Conservation (phyloP, 805 yeast species). For the Zygosaccharomyces bailii region DNA sequence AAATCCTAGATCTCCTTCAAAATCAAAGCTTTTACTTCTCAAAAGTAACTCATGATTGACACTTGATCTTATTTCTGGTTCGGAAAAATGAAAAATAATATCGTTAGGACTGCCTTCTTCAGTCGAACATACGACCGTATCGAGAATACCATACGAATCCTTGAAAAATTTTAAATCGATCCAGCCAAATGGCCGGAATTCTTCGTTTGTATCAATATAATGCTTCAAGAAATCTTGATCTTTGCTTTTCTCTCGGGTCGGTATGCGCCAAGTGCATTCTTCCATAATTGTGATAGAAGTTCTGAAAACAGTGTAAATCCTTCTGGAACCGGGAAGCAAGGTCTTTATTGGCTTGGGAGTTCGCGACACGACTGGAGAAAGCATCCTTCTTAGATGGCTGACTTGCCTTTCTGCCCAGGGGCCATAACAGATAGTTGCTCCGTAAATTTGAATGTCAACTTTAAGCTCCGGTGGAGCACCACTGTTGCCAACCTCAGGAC, state of each 20-base stretch:
- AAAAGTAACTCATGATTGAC: constrained; percentile 84
- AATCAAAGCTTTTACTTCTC: constrained; percentile 52
- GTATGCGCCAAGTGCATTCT: constrained; percentile 67
- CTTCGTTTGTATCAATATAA: constrained; percentile 34
- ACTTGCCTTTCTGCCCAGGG: constrained; percentile 96
- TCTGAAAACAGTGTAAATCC: constrained; percentile 58
- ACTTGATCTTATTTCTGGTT: constrained; percentile 70
- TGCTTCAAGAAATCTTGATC: constrained; percentile 46
- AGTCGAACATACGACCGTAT: constrained; percentile 52
- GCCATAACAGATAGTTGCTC: constrained; percentile 76
- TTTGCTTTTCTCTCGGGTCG: constrained; percentile 81
- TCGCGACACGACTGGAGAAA: constrained; percentile 65
- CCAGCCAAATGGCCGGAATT: constrained; percentile 84
- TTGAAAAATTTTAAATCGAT: constrained; percentile 62
- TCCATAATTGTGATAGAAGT: constrained; percentile 57
- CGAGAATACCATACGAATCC: constrained; percentile 48
- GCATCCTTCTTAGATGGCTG: constrained; percentile 53
- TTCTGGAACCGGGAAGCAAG: constrained; percentile 45
- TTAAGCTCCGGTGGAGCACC: constrained; percentile 61
- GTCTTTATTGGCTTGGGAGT: constrained; percentile 47
- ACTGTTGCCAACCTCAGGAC: constrained; percentile 56
- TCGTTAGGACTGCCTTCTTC: constrained; percentile 53
- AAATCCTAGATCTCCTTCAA: constrained; percentile 57
- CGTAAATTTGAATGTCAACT: constrained; percentile 52
- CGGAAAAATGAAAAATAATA: constrained; percentile 44